Base-by-base conservation (phyloP, 1,139 yeast genomes). In the Meyerozyma carpophila region DNA sequence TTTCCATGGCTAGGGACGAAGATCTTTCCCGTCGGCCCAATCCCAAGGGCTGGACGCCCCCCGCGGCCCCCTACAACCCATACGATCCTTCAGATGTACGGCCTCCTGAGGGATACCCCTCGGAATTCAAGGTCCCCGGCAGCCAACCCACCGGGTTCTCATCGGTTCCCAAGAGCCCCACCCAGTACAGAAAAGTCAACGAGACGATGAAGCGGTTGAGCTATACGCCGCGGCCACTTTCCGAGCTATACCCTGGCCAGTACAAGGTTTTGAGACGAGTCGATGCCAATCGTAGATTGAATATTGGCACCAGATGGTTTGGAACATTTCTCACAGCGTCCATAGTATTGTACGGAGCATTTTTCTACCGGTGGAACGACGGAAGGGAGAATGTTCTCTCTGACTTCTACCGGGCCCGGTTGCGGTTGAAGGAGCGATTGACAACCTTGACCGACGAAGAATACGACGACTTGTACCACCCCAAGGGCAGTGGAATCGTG, bases 61-160 rank as follows among this genome's bases (percentile, higher is more conserved):
- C 95, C 4, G 78, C 75, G 50, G 93, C 91, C 2, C 93, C 93
- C 0, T 88, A 86, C 58, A 87, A 87, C 53, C 95, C 95, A 3
- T 87, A 82, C 57, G 96, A 87, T 58, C 86, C 93, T 0, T 65
- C 78, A 0, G 96, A 87, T 59, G 61, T 69, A 32, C 70, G 96
- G 42, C 95, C 96, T 0, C 78, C 95, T 0, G 82, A 81, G 57
- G 95, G 95, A 2, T 87, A 87, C 51, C 96, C 96, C 1, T 82
- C 91, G 10, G 96, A 87, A 59, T 86, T 70, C 60, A 68, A 73
- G 47, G 61, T 79, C 4, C 85, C 87, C 0, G 78, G 82, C 0
- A 68, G 67, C 39, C 65, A 72, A 43, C 81, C 81, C 18, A 59
- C 67, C 25, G 78, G 77, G 25, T 82, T 84, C 66, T 71, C 83